Evolutionary conservation across 164 flowering plant species (phyloP).

Genomic region (Chimonanthus praecox): DNA sequence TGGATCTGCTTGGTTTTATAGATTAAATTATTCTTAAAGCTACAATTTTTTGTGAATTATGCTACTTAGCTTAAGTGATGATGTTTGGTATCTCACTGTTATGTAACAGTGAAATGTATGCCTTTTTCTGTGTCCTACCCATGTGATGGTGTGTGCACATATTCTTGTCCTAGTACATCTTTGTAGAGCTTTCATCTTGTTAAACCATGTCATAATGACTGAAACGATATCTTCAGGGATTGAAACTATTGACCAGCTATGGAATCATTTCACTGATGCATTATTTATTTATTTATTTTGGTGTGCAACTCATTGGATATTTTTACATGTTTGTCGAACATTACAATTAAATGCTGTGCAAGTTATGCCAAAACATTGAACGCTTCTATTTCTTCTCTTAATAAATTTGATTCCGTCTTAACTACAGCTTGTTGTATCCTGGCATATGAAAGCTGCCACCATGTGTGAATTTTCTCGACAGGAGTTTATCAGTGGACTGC

Average conservation of each 20-base stretch:
- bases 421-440: conserved; percentile 81
- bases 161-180: too few relatives aligned
- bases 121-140: too few relatives aligned
- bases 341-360: neutral
- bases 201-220: too few relatives aligned
- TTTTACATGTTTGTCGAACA: neutral
- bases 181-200: too few relatives aligned
- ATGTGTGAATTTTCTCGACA: conserved; percentile 98
- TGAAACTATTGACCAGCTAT: neutral
- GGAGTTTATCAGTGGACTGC: conserved; percentile 87
- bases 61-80: too few relatives aligned
- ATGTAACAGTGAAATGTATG: too few relatives aligned
- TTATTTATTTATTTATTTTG: too few relatives aligned
- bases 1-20: neutral
- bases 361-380: neutral
- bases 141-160: too few relatives aligned
- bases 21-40: neutral
- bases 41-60: neutral
- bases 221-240: neutral
- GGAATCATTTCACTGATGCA: neutral
- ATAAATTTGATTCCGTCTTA: conserved; percentile 4
- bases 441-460: conserved; percentile 99
- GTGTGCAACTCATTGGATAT: neutral
- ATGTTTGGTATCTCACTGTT: too few relatives aligned
- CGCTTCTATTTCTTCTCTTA: neutral